These are phyloP conservation scores for Scutellaria baicalensis DNA, from an alignment of 257 asterid genomes.

Conservation along the genomic window DNA sequence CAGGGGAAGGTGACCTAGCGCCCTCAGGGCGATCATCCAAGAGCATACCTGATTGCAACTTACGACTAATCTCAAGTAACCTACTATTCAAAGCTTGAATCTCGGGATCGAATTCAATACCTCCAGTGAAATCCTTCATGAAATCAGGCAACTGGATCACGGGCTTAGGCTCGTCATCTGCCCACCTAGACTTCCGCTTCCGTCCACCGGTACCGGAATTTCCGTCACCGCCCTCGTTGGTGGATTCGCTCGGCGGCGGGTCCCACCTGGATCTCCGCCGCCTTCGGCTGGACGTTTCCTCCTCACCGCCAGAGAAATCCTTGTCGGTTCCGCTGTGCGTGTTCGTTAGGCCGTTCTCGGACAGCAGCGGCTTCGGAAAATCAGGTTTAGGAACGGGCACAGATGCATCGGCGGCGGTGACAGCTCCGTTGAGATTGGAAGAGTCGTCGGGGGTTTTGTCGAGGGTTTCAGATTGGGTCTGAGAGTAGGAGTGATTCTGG, in stretches of 20 bases:
- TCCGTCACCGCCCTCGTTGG: slow-evolving; percentile 39
- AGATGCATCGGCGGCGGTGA: slow-evolving; percentile 16
- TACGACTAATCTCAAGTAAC: slow-evolving; percentile 77
- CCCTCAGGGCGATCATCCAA: slow-evolving; percentile 91
- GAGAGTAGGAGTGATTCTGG: slow-evolving; percentile 8
- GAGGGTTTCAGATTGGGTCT: slow-evolving; percentile 40
- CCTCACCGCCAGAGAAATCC: slow-evolving; percentile 88
- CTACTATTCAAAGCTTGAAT: slow-evolving; percentile 77
- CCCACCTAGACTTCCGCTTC: slow-evolving; percentile 94
- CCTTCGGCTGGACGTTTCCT: slow-evolving; percentile 72
- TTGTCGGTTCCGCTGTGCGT: slow-evolving; percentile 70
- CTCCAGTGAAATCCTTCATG: slow-evolving; percentile 75
- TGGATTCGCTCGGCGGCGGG: slow-evolving; percentile 62
- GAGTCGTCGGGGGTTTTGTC: slow-evolving; percentile 58
- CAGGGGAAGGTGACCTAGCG: slow-evolving; percentile 95
- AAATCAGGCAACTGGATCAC: slow-evolving; percentile 79
- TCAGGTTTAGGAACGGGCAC: slow-evolving; percentile 22
- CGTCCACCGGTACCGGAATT: slow-evolving; percentile 50
- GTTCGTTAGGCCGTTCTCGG: slow-evolving; percentile 58
- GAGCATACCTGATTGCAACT: slow-evolving; percentile 80
- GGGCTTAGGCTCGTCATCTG: slow-evolving; percentile 85
- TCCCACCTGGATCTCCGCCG: slow-evolving; percentile 82
- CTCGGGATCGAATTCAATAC: slow-evolving; percentile 89
- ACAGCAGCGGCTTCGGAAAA: slow-evolving; percentile 42
- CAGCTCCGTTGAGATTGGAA: slow-evolving; percentile 15